Base-by-base conservation (phyloP, 306 rosid species). In the Hippophae tibetana region DNA sequence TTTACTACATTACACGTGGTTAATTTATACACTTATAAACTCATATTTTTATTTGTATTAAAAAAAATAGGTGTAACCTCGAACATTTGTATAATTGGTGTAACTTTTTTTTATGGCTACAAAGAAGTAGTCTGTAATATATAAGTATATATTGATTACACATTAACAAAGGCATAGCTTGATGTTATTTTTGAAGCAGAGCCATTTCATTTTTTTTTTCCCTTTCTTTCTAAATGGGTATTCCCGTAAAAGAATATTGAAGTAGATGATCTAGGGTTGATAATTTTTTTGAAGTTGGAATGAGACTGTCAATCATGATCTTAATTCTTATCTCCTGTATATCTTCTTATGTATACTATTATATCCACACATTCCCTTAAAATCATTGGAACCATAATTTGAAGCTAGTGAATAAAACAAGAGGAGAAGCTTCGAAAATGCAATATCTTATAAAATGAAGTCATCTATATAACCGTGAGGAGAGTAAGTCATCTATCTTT, bases 361-460 rank as follows among this genome's bases (percentile, higher is more conserved):
- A 72, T 79, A 86, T 78, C 99, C 99, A 90, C 96, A 74, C 63
- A 62, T 81, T 80, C 72, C 67, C 47, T 41, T 44, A 57, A 56
- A 57, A 53, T 73, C 65, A 60, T 74, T 43, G 56, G 80, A 46
- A 60, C 85, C 84, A 77, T 76, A 62, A 23, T 66, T 65, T 56
- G 47, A 18, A 56, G 57, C 8, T 7, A 2, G 8, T 8, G 26
- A 54, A 64, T 10, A 8, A 63, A 42, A 55, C 11, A 25, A 10
- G 25, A 0, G 49, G 42, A 8, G 10, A 13, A 54, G 47, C 8
- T 46, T 54, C 12, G 52, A 43, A 6, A 49, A 2, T 31, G 5
- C 38, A 10, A 12, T 54, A 58, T 50, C 62, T 64, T 60, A 55
- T 47, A 56, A 43, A 44, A 47, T 13, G 13, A 8, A 54, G 9